Evolutionary conservation across 257 asterid species (phyloP), one percentile per base, ranked within the genome.

Genomic region (Solanum etuberosum): DNA sequence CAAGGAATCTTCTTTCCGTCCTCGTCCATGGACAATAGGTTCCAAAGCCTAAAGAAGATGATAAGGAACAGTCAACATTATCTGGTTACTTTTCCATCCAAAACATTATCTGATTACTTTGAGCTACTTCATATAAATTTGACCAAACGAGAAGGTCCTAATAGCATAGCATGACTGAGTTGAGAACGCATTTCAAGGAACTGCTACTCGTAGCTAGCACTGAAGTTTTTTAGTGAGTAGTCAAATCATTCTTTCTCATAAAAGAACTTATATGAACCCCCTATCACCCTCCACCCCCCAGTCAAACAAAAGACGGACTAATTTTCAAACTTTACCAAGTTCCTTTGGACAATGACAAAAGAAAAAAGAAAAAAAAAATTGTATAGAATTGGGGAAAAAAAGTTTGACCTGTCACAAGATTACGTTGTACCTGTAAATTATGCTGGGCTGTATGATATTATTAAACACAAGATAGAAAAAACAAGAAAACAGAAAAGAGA

Each of bases 21-120:
- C 99, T 86, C 99, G 94, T 77, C 99, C 99, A 83, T 97, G 99
- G 87, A 95, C 96, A 37, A 89, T 78, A 38, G 97, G 98, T 92
- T 97, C 99, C 81, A 96, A 93, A 84, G 84, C 94, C 99, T 97
- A 89, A 83, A 87, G 27, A 31, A 78, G 84, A 78, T 15, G 27
- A 54, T 27, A 29, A 68, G 76, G 38, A 68, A 68, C 38, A 29
- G 76, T 15, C n/a, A 29, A 27, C 38, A 78, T 27, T 16, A 43
- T 78, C 84, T 27, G n/a, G 65, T 27, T 29, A 78, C 38, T 43
- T 78, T 27, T 11, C 40, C 82, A 21, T 73, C 10, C 13, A 35
- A 35, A 35, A 21, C 3, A 35, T 21, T 10, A 73, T 21, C 82
- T 35, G 48, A 29, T 67, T 76, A 77, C 37, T 78, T 25, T 42